Percentiles rank a stretch among this genome's conserved stretches.
These are phyloP conservation scores for Agaricales sp. DNA, from an alignment of 1,284 basidiomycete genomes.

Conservation along the genomic window DNA sequence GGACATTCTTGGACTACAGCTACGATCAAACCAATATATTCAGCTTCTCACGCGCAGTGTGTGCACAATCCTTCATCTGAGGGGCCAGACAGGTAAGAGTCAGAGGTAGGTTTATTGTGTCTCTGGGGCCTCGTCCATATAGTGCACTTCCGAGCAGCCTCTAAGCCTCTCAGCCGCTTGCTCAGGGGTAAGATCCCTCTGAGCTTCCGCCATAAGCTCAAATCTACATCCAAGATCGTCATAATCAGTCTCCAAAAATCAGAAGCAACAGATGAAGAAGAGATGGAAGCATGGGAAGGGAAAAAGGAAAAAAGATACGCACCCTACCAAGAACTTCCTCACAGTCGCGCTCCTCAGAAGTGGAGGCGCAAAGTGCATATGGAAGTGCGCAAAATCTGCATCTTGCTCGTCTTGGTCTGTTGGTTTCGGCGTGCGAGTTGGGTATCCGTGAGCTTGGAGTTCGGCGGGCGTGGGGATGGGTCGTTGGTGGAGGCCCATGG, in stretches of 20 bases:
- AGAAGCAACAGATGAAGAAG: slow-evolving; percentile 1
- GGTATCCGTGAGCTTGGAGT: slow-evolving; percentile 6
- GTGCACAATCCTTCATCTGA: no score
- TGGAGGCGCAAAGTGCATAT: slow-evolving; percentile 87
- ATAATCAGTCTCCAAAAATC: neutral
- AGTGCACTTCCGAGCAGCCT: slow-evolving; percentile 40
- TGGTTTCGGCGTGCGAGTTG: no score
- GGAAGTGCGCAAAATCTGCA: slow-evolving; percentile 61
- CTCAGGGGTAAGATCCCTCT: slow-evolving; percentile 87
- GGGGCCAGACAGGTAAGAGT: no score
- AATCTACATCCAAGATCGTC: slow-evolving; percentile 40
- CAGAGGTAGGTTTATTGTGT: no score
- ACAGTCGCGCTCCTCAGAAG: slow-evolving; percentile 76
- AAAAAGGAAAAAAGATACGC: slow-evolving; percentile 18
- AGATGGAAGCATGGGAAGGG: slow-evolving; percentile 2
- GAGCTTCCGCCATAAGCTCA: slow-evolving; percentile 87
- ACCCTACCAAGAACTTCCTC: slow-evolving; percentile 90
- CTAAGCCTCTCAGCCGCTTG: slow-evolving; percentile 71
- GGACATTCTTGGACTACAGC: no score
- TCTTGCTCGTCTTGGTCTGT: slow-evolving; percentile 33
- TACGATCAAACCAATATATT: no score
- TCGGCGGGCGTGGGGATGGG: slow-evolving; percentile 36
- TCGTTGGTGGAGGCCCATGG: slow-evolving; percentile 90
- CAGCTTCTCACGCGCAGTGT: no score
- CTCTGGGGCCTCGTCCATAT: no score